These are phyloP conservation scores for Protea cynaroides DNA, from an alignment of 164 flowering plant genomes.

Conservation along the genomic window DNA sequence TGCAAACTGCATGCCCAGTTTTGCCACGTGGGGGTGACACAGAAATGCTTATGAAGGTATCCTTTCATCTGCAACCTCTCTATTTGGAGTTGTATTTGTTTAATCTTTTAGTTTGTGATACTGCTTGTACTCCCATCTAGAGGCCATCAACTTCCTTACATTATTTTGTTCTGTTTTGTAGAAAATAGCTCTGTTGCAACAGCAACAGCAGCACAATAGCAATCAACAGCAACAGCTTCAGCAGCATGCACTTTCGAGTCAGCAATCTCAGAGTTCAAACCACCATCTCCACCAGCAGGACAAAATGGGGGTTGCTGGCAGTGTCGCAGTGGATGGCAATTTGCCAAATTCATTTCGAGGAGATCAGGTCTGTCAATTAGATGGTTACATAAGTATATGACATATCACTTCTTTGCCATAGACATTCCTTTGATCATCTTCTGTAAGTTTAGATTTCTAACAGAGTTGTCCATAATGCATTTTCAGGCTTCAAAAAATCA, in stretches of 20 bases:
- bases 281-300: conserved; percentile 78
- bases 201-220: conserved; percentile 43
- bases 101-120: background rate
- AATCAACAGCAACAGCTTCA: conserved; percentile 55
- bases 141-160: conserved; percentile 6
- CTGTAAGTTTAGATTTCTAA: conserved; percentile 23
- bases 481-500: conserved; percentile 82
- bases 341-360: conserved; percentile 84
- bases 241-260: conserved; percentile 73
- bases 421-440: background rate
- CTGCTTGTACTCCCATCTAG: background rate
- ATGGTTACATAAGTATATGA: background rate
- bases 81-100: background rate
- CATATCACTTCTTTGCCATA: background rate
- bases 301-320: conserved; percentile 64
- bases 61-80: background rate
- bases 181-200: conserved; percentile 78
- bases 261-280: conserved; percentile 67
- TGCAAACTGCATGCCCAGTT: conserved; percentile 51
- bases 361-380: conserved; percentile 69
- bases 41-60: conserved; percentile 81
- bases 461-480: conserved; percentile 15
- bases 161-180: conserved; percentile 29
- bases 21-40: conserved; percentile 72
- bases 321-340: conserved; percentile 74